Evolutionary conservation across 192 early-diverging fungal genomes (phyloP).

Genomic region (Neocallimastix lanati): DNA sequence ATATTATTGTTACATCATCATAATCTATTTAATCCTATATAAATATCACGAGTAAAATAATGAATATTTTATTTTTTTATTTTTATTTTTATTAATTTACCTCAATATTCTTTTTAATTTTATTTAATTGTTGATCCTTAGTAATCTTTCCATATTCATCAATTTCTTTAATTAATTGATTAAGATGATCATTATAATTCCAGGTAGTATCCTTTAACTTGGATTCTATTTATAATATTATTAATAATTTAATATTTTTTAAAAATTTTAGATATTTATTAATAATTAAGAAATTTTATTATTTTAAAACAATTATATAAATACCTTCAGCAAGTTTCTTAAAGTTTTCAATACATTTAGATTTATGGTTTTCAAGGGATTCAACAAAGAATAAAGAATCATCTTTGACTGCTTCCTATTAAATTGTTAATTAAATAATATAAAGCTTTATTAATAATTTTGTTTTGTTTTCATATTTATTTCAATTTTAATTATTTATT

Average conservation of each 20-base stretch:
- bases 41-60: too few relatives aligned
- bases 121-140: neutral
- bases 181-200: neutral
- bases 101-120: neutral
- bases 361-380: conserved; percentile 24
- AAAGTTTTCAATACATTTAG: conserved; percentile 25
- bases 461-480: conserved; percentile 25
- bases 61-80: too few relatives aligned
- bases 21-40: too few relatives aligned
- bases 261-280: too few relatives aligned
- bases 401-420: neutral
- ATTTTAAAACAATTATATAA: neutral
- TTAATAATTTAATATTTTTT: too few relatives aligned
- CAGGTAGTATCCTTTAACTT: neutral
- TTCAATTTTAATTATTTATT: conserved; percentile 1
- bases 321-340: conserved; percentile 21
- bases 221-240: neutral
- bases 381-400: conserved; percentile 25
- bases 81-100: neutral
- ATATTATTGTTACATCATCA: too few relatives aligned
- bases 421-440: conserved; percentile 7
- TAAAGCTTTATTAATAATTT: conserved; percentile 2
- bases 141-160: neutral
- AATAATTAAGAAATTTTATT: too few relatives aligned
- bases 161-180: neutral